Percentiles rank a stretch among this genome's conserved stretches.
Evolutionary conservation across 2,329 filamentous ascomycete genomes (phyloP).

Genomic region (Xylaria sp.): DNA sequence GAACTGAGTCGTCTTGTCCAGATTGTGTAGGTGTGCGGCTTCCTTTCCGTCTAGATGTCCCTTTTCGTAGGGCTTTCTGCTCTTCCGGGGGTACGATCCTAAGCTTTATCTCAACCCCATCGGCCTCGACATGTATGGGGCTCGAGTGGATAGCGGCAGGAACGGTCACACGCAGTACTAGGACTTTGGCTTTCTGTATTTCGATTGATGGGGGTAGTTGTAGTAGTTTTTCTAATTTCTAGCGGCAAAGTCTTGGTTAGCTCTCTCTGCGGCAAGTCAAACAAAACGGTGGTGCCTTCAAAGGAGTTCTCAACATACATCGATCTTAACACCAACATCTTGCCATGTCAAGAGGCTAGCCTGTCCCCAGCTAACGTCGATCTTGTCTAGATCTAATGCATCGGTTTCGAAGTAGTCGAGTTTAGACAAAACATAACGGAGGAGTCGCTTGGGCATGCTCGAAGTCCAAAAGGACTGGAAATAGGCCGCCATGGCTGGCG

Average conservation of each 20-base stretch:
- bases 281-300: neutral
- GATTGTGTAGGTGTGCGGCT: slow-evolving; percentile 40
- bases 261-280: slow-evolving; percentile 21
- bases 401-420: slow-evolving; percentile 90
- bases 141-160: slow-evolving; percentile 89
- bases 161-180: slow-evolving; percentile 81
- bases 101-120: slow-evolving; percentile 80
- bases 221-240: slow-evolving; percentile 83
- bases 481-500: slow-evolving; percentile 73
- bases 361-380: slow-evolving; percentile 85
- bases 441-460: slow-evolving; percentile 87
- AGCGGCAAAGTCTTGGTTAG: slow-evolving; percentile 45
- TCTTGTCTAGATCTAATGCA: slow-evolving; percentile 83
- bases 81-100: slow-evolving; percentile 61
- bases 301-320: slow-evolving; percentile 64
- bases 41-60: slow-evolving; percentile 43
- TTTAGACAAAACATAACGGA: slow-evolving; percentile 85
- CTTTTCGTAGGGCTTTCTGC: slow-evolving; percentile 48
- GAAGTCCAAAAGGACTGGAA: slow-evolving; percentile 73
- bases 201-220: slow-evolving; percentile 78
- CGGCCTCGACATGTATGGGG: slow-evolving; percentile 82
- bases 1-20: slow-evolving; percentile 60
- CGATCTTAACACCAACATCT: slow-evolving; percentile 83
- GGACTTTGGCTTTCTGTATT: slow-evolving; percentile 78
- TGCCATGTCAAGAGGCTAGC: slow-evolving; percentile 86